These are phyloP conservation scores for Penicillium sp. DNA, from an alignment of 2,329 filamentous ascomycete genomes.

Conservation along the genomic window DNA sequence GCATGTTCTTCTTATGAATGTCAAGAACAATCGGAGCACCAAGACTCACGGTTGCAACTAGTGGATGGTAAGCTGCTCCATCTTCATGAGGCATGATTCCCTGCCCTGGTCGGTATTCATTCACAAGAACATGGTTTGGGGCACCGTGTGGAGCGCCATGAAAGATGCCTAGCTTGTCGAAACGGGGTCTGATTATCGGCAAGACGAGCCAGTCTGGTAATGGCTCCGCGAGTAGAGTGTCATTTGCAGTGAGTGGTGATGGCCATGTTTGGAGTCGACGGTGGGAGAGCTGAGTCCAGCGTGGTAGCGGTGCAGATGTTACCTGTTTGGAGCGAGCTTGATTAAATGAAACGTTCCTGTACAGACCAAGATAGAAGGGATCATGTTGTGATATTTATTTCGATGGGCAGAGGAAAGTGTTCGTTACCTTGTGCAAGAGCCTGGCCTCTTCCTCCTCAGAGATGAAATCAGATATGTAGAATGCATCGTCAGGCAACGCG, in stretches of 20 bases:
- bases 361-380: background rate
- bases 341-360: no score
- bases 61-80: slow-evolving; percentile 74
- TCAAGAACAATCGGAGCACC: slow-evolving; percentile 72
- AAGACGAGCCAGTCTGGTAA: slow-evolving; percentile 69
- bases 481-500: slow-evolving; percentile 49
- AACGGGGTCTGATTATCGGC: slow-evolving; percentile 58
- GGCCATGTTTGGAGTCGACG: slow-evolving; percentile 88
- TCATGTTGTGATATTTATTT: background rate
- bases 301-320: slow-evolving; percentile 60
- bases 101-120: slow-evolving; percentile 80
- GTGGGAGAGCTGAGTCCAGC: slow-evolving; percentile 84
- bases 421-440: slow-evolving; percentile 69
- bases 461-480: slow-evolving; percentile 84
- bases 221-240: slow-evolving; percentile 65
- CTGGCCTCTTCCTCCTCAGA: slow-evolving; percentile 63
- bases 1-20: slow-evolving; percentile 56
- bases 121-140: slow-evolving; percentile 89
- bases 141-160: slow-evolving; percentile 61
- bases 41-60: slow-evolving; percentile 86
- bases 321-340: slow-evolving; percentile 21
- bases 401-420: no score
- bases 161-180: slow-evolving; percentile 48
- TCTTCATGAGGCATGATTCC: slow-evolving; percentile 99
- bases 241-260: slow-evolving; percentile 66